Base-by-base conservation (phyloP, 192 early-diverging fungal species). In the Coemansia biformis region DNA sequence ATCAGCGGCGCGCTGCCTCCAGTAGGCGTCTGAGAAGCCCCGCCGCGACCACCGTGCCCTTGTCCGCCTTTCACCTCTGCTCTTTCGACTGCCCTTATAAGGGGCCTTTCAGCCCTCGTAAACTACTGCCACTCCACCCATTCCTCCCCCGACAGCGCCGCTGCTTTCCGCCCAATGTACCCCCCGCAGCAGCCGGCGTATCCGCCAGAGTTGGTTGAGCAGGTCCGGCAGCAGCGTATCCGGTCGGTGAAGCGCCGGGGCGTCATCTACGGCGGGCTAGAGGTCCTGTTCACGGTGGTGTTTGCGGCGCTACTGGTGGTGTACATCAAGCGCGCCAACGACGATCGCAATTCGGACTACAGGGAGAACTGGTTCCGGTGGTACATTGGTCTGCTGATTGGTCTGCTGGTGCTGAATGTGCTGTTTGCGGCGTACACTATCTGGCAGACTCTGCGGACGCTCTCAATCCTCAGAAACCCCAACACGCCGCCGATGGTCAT, bases 361-460 rank as follows among this genome's bases (percentile, higher is more conserved):
- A 41, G 39, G 48, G 28, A 37, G 31, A 42, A 51, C 41, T 72
- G 68, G 68, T 64, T 64, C 53, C 46, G 32, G 16, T 72, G 68
- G 68, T 72, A 72, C 38, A 64, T 72, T 18, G 62, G 68, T 3
- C 62, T 72, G 43, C 62, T 72, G 11, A 63, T 72, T 34, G 68
- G 52, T 12, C 49, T 72, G 46, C 62, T 72, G n/a, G 61, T 56
- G n/a, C 19, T 72, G 13, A 58, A 72, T 43, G 38, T 51, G 34
- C 44, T 72, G 36, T 41, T 57, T 15, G 50, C 63, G 1, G 52
- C 56, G n/a, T 72, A 55, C 31, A 59, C 57, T 19, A 48, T 60
- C 48, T 57, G 61, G 40, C 56, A 57, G 38, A 56, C 43, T 43
- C 10, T 44, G 30, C 51, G 43, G 8, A 48, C 53, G 15, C 22